Evolutionary conservation across 208 protist genomes (phyloP), one percentile per base, ranked within the genome.

Genomic region (Leishmania braziliensis): DNA sequence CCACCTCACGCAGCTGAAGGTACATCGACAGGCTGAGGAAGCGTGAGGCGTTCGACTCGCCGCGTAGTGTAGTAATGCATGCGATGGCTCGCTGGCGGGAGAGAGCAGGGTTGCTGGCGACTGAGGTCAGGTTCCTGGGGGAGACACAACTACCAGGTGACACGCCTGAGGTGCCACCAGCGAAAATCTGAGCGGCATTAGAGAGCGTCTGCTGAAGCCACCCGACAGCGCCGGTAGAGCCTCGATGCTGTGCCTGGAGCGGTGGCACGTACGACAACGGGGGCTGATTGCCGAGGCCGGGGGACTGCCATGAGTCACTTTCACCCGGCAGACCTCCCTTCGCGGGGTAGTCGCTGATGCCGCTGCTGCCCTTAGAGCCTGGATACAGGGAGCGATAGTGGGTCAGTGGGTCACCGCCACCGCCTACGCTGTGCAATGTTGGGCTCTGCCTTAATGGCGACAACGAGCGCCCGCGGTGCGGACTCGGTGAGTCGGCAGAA

Each of bases 21-120:
- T 91, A 97, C 26, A 97, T 84, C 10, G 90, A 88, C n/a, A 92
- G 80, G 56, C 84, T 84, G 26, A 96, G 84, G 60, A 84, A 85
- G 29, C 74, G 85, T 26, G 90, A 87, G 14, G 84, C 90, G 46
- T 90, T 84, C 63, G 85, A 78, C 85, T 96, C 93, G 14, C 75
- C 75, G 18, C 84, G 80, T 39, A 94, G 83, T 69, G 82, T 86
- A 2, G 36, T 83, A 12, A 91, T 82, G 39, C 75, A 74, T 9
- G 48, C 68, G 26, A 69, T 75, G 5, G 84, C 81, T 10, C 69
- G 69, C 77, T 84, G 82, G 10, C 75, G 78, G 29, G 71, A 81
- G 70, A 82, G 53, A 54, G 80, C 84, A 43, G 79, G 78, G n/a
- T 71, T 78, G 79, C 79, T 46, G 16, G 26, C 9, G 33, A 53